These are phyloP conservation scores for Pichiaceae sp. DNA, from an alignment of 1,139 yeast species.

Conservation along the genomic window DNA sequence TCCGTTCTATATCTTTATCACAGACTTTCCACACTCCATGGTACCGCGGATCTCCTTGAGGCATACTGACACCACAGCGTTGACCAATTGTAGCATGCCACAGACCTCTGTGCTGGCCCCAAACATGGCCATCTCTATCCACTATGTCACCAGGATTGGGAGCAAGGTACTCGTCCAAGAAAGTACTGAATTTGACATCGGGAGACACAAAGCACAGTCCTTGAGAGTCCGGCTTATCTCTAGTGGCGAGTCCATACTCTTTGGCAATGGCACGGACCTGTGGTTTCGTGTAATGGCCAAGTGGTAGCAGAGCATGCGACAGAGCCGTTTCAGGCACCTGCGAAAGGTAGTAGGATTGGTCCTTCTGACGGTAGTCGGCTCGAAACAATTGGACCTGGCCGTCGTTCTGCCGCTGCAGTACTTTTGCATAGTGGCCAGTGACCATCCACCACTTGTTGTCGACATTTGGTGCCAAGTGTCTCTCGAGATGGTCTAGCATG, in stretches of 20 bases:
- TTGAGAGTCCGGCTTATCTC: conserved; percentile 82
- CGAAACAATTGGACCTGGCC: conserved; percentile 31
- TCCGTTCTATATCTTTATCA: conserved; percentile 52
- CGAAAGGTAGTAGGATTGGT: conserved; percentile 86
- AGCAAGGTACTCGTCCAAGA: conserved; percentile 64
- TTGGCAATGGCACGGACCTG: conserved; percentile 62
- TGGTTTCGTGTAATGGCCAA: conserved; percentile 71
- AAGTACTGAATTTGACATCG: conserved; percentile 64
- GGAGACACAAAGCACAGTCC: conserved; percentile 84
- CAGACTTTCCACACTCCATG: conserved; percentile 84
- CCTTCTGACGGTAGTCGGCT: conserved; percentile 57
- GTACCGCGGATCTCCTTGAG: conserved; percentile 71
- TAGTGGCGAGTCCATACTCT: conserved; percentile 47
- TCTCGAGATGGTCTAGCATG: conserved; percentile 46
- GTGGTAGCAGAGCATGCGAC: conserved; percentile 57
- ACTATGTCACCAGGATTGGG: conserved; percentile 72
- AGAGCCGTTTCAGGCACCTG: conserved; percentile 46
- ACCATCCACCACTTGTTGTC: conserved; percentile 68
- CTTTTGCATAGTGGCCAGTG: conserved; percentile 86
- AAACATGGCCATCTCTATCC: conserved; percentile 61
- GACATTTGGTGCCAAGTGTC: conserved; percentile 21
- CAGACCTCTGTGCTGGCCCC: conserved; percentile 78
- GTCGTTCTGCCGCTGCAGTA: conserved; percentile 30
- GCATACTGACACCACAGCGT: conserved; percentile 68
- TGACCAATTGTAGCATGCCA: conserved; percentile 97